Evolutionary conservation across 139 green algal species (phyloP).

Genomic region (Micromonas commoda): DNA sequence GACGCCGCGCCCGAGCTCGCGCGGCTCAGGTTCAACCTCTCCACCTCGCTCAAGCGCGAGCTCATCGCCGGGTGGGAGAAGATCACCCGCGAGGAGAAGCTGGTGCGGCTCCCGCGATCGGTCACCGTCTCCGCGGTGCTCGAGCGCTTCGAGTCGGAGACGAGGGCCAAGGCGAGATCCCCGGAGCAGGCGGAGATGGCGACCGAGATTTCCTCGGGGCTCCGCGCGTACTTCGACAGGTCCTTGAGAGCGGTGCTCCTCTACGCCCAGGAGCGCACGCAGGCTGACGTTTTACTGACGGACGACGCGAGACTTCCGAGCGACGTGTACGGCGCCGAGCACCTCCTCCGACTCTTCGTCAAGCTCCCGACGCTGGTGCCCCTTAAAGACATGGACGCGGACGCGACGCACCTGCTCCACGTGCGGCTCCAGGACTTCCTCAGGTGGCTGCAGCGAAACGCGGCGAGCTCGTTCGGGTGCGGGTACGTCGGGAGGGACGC

Average conservation of each 20-base stretch:
- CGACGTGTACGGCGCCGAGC: slow-evolving; percentile 75
- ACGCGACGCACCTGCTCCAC: neutral
- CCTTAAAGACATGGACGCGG: neutral
- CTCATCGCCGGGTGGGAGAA: slow-evolving; percentile 69
- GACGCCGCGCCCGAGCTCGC: neutral
- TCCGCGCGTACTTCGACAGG: slow-evolving; percentile 80
- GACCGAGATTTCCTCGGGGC: slow-evolving; percentile 35
- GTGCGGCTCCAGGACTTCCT: neutral
- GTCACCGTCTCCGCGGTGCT: slow-evolving; percentile 53
- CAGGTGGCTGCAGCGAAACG: neutral
- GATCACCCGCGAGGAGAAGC: slow-evolving; percentile 45
- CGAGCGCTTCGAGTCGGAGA: slow-evolving; percentile 28
- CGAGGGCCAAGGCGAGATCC: slow-evolving; percentile 16
- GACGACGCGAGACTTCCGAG: no score
- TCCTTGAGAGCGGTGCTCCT: slow-evolving; percentile 63
- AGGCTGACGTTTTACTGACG: no score
- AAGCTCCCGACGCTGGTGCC: slow-evolving; percentile 78
- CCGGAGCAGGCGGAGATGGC: neutral
- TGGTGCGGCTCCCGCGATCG: slow-evolving; percentile 57
- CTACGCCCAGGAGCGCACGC: slow-evolving; percentile 57
- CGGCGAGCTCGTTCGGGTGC: neutral
- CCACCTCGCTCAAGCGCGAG: slow-evolving; percentile 26
- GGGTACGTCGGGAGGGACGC: no score
- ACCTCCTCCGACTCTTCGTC: slow-evolving; percentile 77
- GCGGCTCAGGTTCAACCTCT: slow-evolving; percentile 16